Percentiles rank a stretch among this genome's conserved stretches.
These are phyloP conservation scores for Yamadazyma trypodendri DNA, from an alignment of 1,139 yeast genomes.

Conservation along the genomic window DNA sequence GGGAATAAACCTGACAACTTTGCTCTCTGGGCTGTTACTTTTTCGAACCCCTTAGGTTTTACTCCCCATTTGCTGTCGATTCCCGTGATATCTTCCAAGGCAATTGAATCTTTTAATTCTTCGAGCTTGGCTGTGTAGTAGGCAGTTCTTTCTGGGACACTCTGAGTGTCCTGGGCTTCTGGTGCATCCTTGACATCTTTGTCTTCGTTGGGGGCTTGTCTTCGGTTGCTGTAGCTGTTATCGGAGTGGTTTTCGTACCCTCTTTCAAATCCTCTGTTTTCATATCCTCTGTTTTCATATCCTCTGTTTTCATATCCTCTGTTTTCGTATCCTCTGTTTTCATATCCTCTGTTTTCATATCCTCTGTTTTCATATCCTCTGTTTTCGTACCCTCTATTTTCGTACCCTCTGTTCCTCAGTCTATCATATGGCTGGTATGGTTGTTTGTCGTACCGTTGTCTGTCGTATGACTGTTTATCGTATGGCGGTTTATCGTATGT, in stretches of 20 bases:
- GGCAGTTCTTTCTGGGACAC: conserved; percentile 16
- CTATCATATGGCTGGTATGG: not conserved
- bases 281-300: conserved; percentile 1
- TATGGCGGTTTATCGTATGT: too few relatives aligned
- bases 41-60: conserved; percentile 73
- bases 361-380: not conserved
- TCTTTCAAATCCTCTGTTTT: conserved; percentile 4
- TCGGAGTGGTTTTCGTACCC: too few relatives aligned
- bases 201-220: not conserved
- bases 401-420: conserved; percentile 2
- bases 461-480: too few relatives aligned
- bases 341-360: conserved; percentile 4
- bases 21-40: conserved; percentile 74
- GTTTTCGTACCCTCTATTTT: not conserved
- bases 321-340: conserved; percentile 1
- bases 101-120: conserved; percentile 20
- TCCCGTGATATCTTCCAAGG: conserved; percentile 35
- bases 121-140: conserved; percentile 23
- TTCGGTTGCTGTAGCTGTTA: not conserved
- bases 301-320: not conserved
- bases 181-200: not conserved
- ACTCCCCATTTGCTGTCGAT: conserved; percentile 70
- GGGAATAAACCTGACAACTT: conserved; percentile 82
- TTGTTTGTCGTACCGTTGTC: conserved; percentile 2
- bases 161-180: not conserved